Evolutionary conservation across 306 rosid genomes (phyloP).

Genomic region (Datisca glomerata): DNA sequence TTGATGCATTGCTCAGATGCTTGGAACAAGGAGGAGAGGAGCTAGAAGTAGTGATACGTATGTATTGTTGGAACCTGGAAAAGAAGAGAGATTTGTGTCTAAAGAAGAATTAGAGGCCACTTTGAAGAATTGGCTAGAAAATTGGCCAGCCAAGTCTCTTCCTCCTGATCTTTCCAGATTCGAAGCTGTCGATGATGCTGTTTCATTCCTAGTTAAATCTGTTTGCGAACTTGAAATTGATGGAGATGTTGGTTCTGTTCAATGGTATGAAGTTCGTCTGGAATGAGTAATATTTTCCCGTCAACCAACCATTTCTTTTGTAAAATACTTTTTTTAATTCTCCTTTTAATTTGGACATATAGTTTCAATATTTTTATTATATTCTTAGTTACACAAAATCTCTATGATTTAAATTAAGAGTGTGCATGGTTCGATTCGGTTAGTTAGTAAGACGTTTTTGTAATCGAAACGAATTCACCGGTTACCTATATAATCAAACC

Average conservation of each 20-base stretch:
- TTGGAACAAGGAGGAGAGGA: slow-evolving; percentile 62
- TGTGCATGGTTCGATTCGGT: too few relatives aligned
- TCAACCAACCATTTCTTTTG: too few relatives aligned
- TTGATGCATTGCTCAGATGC: slow-evolving; percentile 22
- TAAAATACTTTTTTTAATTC: too few relatives aligned
- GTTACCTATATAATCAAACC: too few relatives aligned
- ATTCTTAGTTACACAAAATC: too few relatives aligned
- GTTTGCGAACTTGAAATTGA: slow-evolving; percentile 85
- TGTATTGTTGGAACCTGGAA: slow-evolving; percentile 69
- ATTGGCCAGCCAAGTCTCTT: slow-evolving; percentile 62
- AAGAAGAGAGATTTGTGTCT: slow-evolving; percentile 73
- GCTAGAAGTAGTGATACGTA: slow-evolving; percentile 51
- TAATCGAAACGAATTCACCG: too few relatives aligned
- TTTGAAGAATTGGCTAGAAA: slow-evolving; percentile 52
- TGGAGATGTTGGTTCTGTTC: slow-evolving; percentile 70
- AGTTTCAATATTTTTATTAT: too few relatives aligned
- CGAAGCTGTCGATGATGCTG: slow-evolving; percentile 63
- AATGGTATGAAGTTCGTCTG: slow-evolving; percentile 80
- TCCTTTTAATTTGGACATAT: too few relatives aligned
- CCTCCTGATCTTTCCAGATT: slow-evolving; percentile 78
- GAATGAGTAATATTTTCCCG: slow-evolving; percentile 38
- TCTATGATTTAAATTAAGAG: too few relatives aligned
- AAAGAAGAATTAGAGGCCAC: slow-evolving; percentile 57
- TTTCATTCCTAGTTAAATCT: slow-evolving; percentile 48
- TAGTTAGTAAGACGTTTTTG: too few relatives aligned